Base-by-base conservation (phyloP, 345 rosid species). In the Brassica rapa region DNA sequence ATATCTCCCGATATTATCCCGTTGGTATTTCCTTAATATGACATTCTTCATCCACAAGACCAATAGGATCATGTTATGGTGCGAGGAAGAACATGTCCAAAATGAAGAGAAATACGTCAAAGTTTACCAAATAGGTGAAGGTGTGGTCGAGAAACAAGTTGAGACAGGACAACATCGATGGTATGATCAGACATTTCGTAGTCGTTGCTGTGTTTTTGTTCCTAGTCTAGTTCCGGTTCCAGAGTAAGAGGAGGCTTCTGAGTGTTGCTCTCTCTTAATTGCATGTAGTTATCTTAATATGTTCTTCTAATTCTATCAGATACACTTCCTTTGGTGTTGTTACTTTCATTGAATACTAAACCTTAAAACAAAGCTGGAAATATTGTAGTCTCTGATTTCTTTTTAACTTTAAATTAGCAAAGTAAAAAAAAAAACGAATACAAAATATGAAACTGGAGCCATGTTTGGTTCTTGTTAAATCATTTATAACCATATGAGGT, bases 71-170 rank as follows among this genome's bases (percentile, higher is more conserved):
- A 68, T 49, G 41, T 27, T 27, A 49, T 68, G 61, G 59, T 24
- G n/a, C 6, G 9, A 15, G 6, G 43, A 30, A 3, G 14, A 49
- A 7, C 5, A 62, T 14, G 30, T 14, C 5, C 55, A 49, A 14
- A 14, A 4, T 3, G 8, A 4, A 39, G 25, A 16, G 46, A 43
- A 27, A 25, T 46, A 60, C 30, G 0, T 30, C 46, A 43, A 29
- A 21, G 30, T 73, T 43, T 73, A 62, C 62, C 49, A 73, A 73
- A 73, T 46, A 15, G 21, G 23, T 46, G 3, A 62, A 8, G 62
- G 46, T 46, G 77, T 4, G 77, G 46, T 73, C 21, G 63, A 46
- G 15, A 73, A 16, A 43, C 69, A 61, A 62, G 61, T 72, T 43
- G 61, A 62, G 68, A 46, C 21, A 10, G 8, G 43, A 62, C 32